phyloP scores from a whole-genome alignment of 2,329 filamentous ascomycete species.

The Penicillium vulpinum region DNA sequence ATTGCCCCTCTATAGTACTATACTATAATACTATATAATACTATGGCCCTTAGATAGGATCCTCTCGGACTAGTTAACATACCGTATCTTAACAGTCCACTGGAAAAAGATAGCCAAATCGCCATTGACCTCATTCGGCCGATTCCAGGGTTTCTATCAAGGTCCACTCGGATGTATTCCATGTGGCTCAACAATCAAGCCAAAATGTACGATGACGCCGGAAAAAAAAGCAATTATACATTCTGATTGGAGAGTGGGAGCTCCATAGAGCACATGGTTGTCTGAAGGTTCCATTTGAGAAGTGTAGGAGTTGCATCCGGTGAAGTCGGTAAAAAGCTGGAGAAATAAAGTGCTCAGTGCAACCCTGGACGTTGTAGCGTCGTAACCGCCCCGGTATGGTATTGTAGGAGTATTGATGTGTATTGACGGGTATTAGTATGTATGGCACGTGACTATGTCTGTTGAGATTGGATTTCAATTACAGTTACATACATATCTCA shows the following conservation, averaged over 20 bases:
- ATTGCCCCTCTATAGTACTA: too few relatives aligned
- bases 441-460: background rate
- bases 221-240: background rate
- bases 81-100: background rate
- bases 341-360: conserved; percentile 14
- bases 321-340: conserved; percentile 24
- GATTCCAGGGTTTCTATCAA: conserved; percentile 1
- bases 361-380: conserved; percentile 24
- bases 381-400: conserved; percentile 15
- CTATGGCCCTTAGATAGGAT: background rate
- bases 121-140: conserved; percentile 8
- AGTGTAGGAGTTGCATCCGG: conserved; percentile 33
- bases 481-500: background rate
- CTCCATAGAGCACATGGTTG: background rate
- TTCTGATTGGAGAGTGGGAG: conserved; percentile 10
- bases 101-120: background rate
- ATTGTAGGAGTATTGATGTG: too few relatives aligned
- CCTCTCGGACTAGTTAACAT: background rate
- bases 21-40: too few relatives aligned
- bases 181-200: conserved; percentile 17
- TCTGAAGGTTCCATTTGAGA: conserved; percentile 22
- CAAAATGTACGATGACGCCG: conserved; percentile 9
- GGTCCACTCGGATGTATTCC: conserved; percentile 7
- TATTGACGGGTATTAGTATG: background rate
- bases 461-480: background rate